Conservation (phyloP, 192 early-diverging fungal genomes). For the Neocallimastix lanati region DNA sequence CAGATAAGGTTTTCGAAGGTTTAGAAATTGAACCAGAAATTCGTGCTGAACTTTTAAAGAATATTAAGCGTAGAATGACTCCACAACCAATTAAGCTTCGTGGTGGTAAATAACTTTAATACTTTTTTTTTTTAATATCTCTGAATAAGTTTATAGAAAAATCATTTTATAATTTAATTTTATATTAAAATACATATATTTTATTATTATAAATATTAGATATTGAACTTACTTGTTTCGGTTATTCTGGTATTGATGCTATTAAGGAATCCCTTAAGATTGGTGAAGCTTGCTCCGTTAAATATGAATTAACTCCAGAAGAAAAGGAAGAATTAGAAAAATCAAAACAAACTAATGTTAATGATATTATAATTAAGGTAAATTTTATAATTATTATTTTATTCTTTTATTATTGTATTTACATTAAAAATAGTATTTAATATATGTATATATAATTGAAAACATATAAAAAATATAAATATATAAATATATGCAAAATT, state of each 20-base stretch:
- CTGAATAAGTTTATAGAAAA: no score
- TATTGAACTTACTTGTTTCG: slow-evolving; percentile 82
- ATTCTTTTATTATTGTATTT: no score
- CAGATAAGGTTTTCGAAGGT: slow-evolving; percentile 69
- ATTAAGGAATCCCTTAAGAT: slow-evolving; percentile 76
- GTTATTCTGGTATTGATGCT: slow-evolving; percentile 88
- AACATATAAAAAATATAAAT: no score
- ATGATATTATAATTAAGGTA: slow-evolving; percentile 55
- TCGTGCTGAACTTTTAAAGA: slow-evolving; percentile 52
- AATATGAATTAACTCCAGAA: not conserved
- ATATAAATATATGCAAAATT: no score
- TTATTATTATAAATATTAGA: slow-evolving; percentile 21
- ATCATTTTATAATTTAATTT: no score
- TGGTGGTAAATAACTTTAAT: slow-evolving; percentile 27
- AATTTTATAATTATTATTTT: no score
- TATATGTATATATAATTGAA: no score
- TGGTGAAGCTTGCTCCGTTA: slow-evolving; percentile 50
- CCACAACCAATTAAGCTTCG: slow-evolving; percentile 93
- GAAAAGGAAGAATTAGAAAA: not conserved
- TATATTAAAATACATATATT: not conserved
- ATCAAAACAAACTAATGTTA: slow-evolving; percentile 15
- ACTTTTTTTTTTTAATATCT: no score
- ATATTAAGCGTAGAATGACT: slow-evolving; percentile 78
- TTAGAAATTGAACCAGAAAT: slow-evolving; percentile 43
- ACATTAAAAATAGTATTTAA: no score